Percentiles rank a stretch among this genome's conserved stretches.
These are phyloP conservation scores for Yarrowia porcina DNA, from an alignment of 805 yeast species.

Conservation along the genomic window DNA sequence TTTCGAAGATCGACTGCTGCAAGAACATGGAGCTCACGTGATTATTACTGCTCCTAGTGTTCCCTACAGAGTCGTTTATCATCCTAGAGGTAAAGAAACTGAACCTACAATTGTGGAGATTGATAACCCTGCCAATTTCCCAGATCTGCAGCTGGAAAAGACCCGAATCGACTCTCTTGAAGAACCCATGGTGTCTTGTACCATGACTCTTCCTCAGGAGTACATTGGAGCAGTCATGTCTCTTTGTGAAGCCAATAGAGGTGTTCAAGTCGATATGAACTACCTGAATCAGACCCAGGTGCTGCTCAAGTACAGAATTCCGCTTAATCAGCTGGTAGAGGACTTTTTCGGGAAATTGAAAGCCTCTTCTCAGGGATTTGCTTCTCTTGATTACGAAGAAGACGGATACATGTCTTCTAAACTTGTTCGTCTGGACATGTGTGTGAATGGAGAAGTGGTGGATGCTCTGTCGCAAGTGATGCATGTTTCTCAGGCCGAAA, in stretches of 20 bases:
- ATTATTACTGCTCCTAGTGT: conserved; percentile 95
- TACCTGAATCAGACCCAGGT: conserved; percentile 80
- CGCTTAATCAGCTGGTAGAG: conserved; percentile 86
- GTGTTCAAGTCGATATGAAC: conserved; percentile 73
- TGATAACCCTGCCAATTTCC: conserved; percentile 92
- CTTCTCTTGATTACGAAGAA: conserved; percentile 92
- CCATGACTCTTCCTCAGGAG: conserved; percentile 87
- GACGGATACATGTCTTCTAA: conserved; percentile 79
- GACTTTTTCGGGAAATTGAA: conserved; percentile 93
- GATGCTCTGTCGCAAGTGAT: conserved; percentile 91
- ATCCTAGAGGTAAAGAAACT: conserved; percentile 26
- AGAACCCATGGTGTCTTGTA: conserved; percentile 89
- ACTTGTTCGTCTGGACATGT: conserved; percentile 79
- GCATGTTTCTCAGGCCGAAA: conserved; percentile 74
- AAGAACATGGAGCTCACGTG: conserved; percentile 89
- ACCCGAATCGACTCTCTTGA: conserved; percentile 49
- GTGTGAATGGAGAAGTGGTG: conserved; percentile 83
- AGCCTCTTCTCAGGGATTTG: conserved; percentile 87
- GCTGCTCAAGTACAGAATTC: conserved; percentile 71
- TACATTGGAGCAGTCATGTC: conserved; percentile 83
- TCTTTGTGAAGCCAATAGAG: conserved; percentile 80
- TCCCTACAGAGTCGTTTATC: conserved; percentile 74
- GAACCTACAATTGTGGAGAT: conserved; percentile 64
- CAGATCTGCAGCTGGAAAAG: conserved; percentile 48
- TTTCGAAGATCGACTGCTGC: conserved; percentile 84